Evolutionary conservation across 495 filamentous ascomycete genomes (phyloP), one percentile per base, ranked within the genome.

Genomic region (Thozetella sp.): DNA sequence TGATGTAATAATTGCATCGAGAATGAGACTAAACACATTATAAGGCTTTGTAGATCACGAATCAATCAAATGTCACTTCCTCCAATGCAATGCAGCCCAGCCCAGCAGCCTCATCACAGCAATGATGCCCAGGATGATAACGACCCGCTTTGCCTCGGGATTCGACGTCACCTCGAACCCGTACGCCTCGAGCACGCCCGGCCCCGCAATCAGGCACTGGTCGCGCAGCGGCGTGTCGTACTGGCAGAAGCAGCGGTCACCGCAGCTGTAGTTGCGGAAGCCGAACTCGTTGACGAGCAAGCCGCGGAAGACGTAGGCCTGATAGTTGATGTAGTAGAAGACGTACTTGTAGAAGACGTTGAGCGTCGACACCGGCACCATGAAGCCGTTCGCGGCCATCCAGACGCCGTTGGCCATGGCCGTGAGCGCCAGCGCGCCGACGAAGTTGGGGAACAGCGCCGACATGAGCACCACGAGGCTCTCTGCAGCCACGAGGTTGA

Each of bases 251-350:
- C 87, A 92, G 0, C 60, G 15, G 57, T 51, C 17, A 2, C 50
- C 79, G 61, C 91, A 94, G 20, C 67, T 67, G 66, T 90, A 95
- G 11, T 61, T 80, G 1, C 90, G 72, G 15, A 84, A 34, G 0
- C 69, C 72, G 67, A 95, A 93, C 72, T 95, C 90, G 67, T 93
- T 94, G 22, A 93, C 84, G 90, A 95, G 92, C 91, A 95, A 93
- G 19, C 90, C 91, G 61, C 92, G 88, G 79, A 95, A 94, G 26
- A 93, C 91, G 63, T 92, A 94, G 19, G 83, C 79, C 74, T 92
- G 90, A 65, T 93, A 93, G 64, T 94, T 89, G 66, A 92, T 93
- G 66, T 90, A 93, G 62, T 90, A 86, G 63, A 93, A 93, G 1
- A 90, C 89, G 69, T 94, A 95, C 67, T 84, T 83, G 87, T 89